These are phyloP conservation scores for Naegleria gruberi DNA, from an alignment of 208 protist genomes.

Conservation along the genomic window DNA sequence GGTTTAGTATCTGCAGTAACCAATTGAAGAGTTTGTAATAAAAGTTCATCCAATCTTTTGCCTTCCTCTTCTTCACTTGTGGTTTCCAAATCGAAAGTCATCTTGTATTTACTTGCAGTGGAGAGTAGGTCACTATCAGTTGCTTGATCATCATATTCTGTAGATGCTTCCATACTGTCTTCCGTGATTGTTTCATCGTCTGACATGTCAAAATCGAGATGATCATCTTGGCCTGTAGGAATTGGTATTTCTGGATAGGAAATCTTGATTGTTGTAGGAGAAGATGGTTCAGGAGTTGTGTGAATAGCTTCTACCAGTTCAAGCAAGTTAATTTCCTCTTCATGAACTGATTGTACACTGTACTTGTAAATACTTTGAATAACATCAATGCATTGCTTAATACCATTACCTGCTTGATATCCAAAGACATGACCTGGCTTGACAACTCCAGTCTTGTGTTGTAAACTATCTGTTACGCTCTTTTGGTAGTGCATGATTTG, in stretches of 20 bases:
- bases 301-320: not conserved
- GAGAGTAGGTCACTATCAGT: not conserved
- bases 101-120: not conserved
- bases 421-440: not conserved
- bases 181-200: not conserved
- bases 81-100: not conserved
- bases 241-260: not conserved
- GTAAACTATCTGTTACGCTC: not conserved
- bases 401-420: not conserved
- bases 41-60: not conserved
- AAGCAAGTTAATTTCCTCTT: not conserved
- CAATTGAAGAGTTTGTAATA: not conserved
- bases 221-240: not conserved
- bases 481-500: not conserved
- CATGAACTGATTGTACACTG: not conserved
- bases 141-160: not conserved
- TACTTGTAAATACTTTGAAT: conserved; percentile 7
- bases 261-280: not conserved
- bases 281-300: not conserved
- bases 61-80: not conserved
- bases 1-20: not conserved
- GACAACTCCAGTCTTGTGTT: not conserved
- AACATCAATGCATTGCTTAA: not conserved
- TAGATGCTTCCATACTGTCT: not conserved
- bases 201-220: not conserved